A percentile compares a stretch with the other conserved stretches of the same genome.
phyloP scores from a whole-genome alignment of 129 eudicot species.

The Flaveria bidentis region DNA sequence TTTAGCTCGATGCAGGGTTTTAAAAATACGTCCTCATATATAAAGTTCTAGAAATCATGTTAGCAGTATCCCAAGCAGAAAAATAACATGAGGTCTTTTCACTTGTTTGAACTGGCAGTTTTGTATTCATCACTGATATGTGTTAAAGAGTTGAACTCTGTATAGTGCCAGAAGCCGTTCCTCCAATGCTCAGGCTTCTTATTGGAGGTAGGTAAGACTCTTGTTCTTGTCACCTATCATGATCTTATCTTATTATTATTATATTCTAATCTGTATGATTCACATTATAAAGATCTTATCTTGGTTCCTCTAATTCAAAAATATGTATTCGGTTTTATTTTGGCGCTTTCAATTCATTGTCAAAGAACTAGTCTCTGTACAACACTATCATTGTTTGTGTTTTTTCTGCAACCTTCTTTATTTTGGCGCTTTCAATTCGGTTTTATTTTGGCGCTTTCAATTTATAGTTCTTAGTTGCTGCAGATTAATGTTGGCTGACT shows the following conservation, averaged over 20 bases:
- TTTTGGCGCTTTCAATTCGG: too few species aligned
- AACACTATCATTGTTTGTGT: background rate
- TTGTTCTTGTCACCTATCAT: background rate
- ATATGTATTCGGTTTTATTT: background rate
- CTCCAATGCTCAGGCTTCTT: constrained; percentile 34
- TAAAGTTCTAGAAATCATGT: background rate
- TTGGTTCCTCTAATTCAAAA: background rate
- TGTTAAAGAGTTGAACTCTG: background rate
- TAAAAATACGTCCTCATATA: background rate
- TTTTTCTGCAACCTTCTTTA: background rate
- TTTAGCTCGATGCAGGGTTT: background rate
- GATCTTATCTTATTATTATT: background rate
- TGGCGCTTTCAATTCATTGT: background rate
- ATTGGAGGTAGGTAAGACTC: constrained; percentile 35
- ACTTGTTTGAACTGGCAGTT: background rate
- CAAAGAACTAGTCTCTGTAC: background rate
- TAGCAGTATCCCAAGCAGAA: background rate
- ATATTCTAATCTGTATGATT: background rate
- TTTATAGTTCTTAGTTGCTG: background rate
- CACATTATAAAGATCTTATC: too few species aligned
- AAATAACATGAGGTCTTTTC: background rate
- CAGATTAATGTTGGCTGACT: background rate
- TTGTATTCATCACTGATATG: background rate
- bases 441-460: too few species aligned
- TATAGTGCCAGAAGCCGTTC: background rate